Evolutionary conservation across 2,329 filamentous ascomycete genomes (phyloP).

Genomic region (Trichoderma citrinoviride): DNA sequence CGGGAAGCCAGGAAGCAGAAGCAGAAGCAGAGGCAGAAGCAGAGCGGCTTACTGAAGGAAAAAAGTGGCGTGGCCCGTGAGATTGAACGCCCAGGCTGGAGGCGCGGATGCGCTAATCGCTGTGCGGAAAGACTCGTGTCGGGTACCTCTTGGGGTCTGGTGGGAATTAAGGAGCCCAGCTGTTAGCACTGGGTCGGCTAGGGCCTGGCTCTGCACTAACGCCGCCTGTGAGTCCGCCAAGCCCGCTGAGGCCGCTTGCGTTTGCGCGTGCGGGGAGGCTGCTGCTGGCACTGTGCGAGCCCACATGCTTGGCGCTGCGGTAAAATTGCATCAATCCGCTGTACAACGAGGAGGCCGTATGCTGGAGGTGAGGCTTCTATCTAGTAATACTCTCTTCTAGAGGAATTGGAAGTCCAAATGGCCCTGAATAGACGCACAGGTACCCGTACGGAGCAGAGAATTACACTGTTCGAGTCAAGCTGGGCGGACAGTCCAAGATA

Average conservation of each 20-base stretch:
- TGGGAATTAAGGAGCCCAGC: background rate
- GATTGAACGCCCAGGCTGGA: constrained; percentile 10
- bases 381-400: too few species aligned
- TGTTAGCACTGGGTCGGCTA: constrained; percentile 12
- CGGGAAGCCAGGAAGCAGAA: background rate
- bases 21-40: constrained; percentile 1
- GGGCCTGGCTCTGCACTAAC: background rate
- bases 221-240: background rate
- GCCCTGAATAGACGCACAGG: too few species aligned
- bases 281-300: background rate
- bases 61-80: constrained; percentile 17
- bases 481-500: too few species aligned
- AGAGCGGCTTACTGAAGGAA: background rate
- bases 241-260: constrained; percentile 15
- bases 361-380: background rate
- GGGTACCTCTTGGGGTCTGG: too few species aligned
- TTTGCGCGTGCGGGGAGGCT: background rate
- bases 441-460: too few species aligned
- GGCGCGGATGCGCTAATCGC: background rate
- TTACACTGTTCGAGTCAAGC: too few species aligned
- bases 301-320: background rate
- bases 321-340: background rate
- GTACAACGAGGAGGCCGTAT: background rate
- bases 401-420: background rate
- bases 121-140: background rate